These are phyloP conservation scores for Persicaria maculosa DNA, from an alignment of 148 eudicot species.

Conservation along the genomic window DNA sequence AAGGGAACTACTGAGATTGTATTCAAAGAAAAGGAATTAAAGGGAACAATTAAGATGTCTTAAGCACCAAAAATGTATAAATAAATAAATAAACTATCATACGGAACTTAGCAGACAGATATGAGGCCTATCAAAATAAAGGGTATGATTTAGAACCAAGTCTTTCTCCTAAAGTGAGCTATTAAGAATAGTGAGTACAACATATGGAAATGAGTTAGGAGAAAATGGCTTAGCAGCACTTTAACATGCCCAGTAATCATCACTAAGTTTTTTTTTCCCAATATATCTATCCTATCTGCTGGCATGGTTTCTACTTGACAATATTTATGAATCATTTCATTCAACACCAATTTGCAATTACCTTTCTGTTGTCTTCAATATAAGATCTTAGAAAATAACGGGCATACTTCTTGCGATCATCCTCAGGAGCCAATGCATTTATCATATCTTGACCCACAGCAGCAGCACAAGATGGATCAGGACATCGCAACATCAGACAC, in stretches of 20 bases:
- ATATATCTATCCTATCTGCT: background rate
- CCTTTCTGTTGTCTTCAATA: conserved; percentile 83
- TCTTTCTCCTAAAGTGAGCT: background rate
- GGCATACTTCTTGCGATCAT: conserved; percentile 57
- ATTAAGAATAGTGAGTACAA: background rate
- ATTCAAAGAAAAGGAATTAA: background rate
- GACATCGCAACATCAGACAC: conserved; percentile 75
- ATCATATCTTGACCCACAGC: conserved; percentile 84
- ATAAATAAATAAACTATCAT: background rate
- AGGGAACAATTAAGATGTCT: background rate
- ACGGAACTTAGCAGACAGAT: background rate
- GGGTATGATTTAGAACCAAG: background rate
- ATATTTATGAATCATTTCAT: background rate
- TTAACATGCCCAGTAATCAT: background rate
- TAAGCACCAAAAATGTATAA: background rate
- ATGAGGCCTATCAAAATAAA: background rate
- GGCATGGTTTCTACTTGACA: background rate
- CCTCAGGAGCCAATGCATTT: conserved; percentile 44
- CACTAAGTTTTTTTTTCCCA: background rate
- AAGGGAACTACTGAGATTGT: background rate
- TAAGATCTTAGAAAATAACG: conserved; percentile 79
- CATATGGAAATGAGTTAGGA: background rate
- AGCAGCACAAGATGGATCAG: conserved; percentile 82
- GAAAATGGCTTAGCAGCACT: background rate
- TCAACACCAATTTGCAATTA: conserved; percentile 13